Percentiles rank a stretch among this genome's conserved stretches.
phyloP scores from a whole-genome alignment of 129 eudicot genomes.

The Solidago caesia region DNA sequence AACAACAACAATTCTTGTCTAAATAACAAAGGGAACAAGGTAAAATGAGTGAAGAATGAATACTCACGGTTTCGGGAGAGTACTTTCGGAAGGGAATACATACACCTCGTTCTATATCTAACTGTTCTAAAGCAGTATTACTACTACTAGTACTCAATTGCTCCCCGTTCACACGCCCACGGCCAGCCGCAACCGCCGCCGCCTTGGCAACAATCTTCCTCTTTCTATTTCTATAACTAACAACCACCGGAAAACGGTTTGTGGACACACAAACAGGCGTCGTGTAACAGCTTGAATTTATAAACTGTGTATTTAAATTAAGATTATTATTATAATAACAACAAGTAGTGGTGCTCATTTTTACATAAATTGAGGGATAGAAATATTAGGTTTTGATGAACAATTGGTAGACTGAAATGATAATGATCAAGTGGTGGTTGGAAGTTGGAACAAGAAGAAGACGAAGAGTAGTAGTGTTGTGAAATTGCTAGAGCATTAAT shows the following conservation, averaged over 20 bases:
- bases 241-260: conserved; percentile 22
- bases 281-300: conserved; percentile 28
- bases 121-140: conserved; percentile 73
- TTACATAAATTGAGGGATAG: conserved; percentile 5
- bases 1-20: background rate
- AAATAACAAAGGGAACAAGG: background rate
- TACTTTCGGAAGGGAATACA: conserved; percentile 96
- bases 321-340: background rate
- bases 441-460: conserved; percentile 4
- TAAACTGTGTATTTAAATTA: conserved; percentile 19
- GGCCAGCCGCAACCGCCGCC: conserved; percentile 36
- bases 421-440: conserved; percentile 12
- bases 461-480: no score
- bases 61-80: conserved; percentile 49
- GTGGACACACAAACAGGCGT: conserved; percentile 23
- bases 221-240: conserved; percentile 16
- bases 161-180: conserved; percentile 24
- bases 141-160: conserved; percentile 24
- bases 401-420: conserved; percentile 18
- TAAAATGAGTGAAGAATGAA: background rate
- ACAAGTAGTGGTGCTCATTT: conserved; percentile 15
- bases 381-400: background rate
- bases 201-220: conserved; percentile 15
- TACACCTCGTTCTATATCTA: conserved; percentile 97
- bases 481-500: conserved; percentile 8